These are phyloP conservation scores for Monoraphidium neglectum DNA, from an alignment of 139 green algal genomes.

Conservation along the genomic window DNA sequence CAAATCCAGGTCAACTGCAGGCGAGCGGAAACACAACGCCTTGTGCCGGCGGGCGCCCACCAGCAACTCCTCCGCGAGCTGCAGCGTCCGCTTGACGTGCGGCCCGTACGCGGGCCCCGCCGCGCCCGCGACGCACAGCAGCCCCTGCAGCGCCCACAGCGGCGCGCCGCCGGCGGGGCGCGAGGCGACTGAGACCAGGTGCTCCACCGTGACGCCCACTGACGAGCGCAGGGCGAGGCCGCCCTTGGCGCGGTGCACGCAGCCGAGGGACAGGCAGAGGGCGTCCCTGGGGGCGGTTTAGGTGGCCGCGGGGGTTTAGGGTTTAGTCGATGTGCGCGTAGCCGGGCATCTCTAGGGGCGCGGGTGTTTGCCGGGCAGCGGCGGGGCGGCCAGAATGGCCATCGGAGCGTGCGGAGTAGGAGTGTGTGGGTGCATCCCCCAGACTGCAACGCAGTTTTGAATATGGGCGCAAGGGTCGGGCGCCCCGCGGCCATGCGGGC, in stretches of 20 bases:
- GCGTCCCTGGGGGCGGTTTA: constrained; percentile 52
- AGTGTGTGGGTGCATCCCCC: too few relatives aligned
- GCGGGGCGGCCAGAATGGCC: too few relatives aligned
- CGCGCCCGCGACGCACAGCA: constrained; percentile 73
- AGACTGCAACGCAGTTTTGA: too few relatives aligned
- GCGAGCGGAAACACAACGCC: neutral
- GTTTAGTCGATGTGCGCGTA: too few relatives aligned
- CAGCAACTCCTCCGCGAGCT: constrained; percentile 65
- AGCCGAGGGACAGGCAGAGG: constrained; percentile 76
- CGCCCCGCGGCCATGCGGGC: too few relatives aligned
- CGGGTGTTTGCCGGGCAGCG: too few relatives aligned
- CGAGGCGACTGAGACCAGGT: constrained; percentile 59
- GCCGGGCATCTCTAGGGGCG: too few relatives aligned
- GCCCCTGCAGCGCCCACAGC: constrained; percentile 83
- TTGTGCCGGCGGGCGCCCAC: too few relatives aligned
- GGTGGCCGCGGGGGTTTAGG: neutral
- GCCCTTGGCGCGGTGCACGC: constrained; percentile 64
- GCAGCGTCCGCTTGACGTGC: constrained; percentile 57
- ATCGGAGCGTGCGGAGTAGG: too few relatives aligned
- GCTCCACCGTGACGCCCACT: constrained; percentile 41
- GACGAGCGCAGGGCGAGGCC: constrained; percentile 68
- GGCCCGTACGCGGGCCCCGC: constrained; percentile 78
- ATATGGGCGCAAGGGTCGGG: too few relatives aligned
- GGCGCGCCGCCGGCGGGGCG: constrained; percentile 34
- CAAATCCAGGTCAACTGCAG: neutral